Percentiles rank a stretch among this genome's conserved stretches.
These are phyloP conservation scores for Populus euphratica DNA, from an alignment of 345 rosid genomes.

Conservation along the genomic window DNA sequence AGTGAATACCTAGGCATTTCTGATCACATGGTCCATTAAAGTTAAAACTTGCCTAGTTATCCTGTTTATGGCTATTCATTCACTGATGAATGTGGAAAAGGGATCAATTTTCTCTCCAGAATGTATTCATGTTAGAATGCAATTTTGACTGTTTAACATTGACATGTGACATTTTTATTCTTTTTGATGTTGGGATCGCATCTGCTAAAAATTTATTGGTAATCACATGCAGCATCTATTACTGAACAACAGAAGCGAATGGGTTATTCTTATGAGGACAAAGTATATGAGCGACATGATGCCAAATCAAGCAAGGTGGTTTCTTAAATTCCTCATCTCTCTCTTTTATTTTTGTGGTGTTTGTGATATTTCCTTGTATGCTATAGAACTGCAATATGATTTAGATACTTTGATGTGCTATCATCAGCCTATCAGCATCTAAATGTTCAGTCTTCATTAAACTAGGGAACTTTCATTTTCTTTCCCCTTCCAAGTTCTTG, in stretches of 20 bases:
- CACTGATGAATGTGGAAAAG: background rate
- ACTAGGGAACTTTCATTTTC: background rate
- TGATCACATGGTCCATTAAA: background rate
- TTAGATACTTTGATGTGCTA: background rate
- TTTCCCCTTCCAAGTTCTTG: background rate
- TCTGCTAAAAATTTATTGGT: constrained; percentile 9
- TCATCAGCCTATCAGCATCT: background rate
- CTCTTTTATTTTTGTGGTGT: background rate
- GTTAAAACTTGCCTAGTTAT: background rate
- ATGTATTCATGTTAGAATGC: background rate
- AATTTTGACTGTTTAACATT: background rate
- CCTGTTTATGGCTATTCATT: background rate
- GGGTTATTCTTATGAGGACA: constrained; percentile 54
- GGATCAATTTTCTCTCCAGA: background rate
- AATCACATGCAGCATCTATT: constrained; percentile 28
- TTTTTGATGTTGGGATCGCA: background rate
- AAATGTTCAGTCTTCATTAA: background rate
- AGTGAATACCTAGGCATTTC: background rate
- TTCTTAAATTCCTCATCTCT: constrained; percentile 23
- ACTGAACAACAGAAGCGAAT: constrained; percentile 51
- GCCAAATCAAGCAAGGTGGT: constrained; percentile 62
- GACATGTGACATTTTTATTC: background rate
- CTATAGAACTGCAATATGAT: background rate
- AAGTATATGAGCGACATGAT: constrained; percentile 54
- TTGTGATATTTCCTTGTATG: background rate